Conservation (phyloP, 2,329 filamentous ascomycete genomes). For the Aspergillus intermedius region DNA sequence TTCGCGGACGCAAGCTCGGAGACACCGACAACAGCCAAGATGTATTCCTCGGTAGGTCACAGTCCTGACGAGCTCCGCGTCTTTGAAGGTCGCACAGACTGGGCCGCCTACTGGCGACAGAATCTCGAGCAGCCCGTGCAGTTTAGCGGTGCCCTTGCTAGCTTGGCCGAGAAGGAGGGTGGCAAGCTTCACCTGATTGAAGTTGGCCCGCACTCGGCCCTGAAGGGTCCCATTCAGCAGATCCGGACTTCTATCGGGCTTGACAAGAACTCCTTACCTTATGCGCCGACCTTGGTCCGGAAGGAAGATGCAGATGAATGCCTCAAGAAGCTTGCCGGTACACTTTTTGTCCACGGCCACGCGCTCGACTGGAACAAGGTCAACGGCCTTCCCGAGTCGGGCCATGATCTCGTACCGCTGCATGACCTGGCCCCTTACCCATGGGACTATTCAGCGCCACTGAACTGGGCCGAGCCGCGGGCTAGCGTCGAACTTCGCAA, state of each 20-base stretch:
- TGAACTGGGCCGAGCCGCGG: constrained; percentile 5
- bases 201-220: constrained; percentile 23
- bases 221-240: constrained; percentile 15
- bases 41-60: not conserved
- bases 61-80: not conserved
- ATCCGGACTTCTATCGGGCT: constrained; percentile 7
- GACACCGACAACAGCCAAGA: not conserved
- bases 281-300: not conserved
- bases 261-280: not conserved
- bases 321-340: not conserved
- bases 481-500: not conserved
- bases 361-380: constrained; percentile 4
- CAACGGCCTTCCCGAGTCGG: no score
- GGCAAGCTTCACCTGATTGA: constrained; percentile 9
- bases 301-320: not conserved
- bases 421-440: constrained; percentile 6
- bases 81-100: not conserved
- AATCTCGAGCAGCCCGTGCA: constrained; percentile 33
- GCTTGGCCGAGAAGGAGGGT: not conserved
- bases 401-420: no score
- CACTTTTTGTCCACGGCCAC: constrained; percentile 1
- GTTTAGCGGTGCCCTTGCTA: constrained; percentile 21
- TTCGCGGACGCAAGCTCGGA: not conserved
- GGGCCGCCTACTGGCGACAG: constrained; percentile 29
- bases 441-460: constrained; percentile 5